Percentiles rank a stretch among this genome's conserved stretches.
Evolutionary conservation across 768 basidiomycete genomes (phyloP).

Genomic region (Amanita inopinata): DNA sequence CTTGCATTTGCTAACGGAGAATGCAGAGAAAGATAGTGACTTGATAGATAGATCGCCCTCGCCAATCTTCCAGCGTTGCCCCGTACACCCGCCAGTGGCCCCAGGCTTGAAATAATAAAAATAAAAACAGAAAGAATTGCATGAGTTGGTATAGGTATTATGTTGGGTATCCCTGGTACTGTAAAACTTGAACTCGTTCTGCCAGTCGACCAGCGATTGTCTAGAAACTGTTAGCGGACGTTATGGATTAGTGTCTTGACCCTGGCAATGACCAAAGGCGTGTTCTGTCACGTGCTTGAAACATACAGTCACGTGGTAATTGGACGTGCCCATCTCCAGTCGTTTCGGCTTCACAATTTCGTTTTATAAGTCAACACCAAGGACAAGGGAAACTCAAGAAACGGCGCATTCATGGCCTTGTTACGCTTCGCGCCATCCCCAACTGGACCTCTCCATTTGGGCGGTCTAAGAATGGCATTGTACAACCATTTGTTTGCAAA

Average conservation of each 20-base stretch:
- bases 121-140: neutral
- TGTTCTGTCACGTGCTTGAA: no score
- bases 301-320: no score
- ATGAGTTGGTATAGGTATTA: neutral
- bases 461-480: slow-evolving; percentile 87
- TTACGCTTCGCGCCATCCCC: slow-evolving; percentile 96
- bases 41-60: slow-evolving; percentile 19
- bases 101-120: neutral
- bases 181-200: no score
- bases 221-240: no score
- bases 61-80: slow-evolving; percentile 14
- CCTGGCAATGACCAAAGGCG: no score
- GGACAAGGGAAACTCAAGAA: no score
- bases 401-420: no score
- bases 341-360: no score
- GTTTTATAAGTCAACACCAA: no score
- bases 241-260: neutral
- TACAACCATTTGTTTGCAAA: slow-evolving; percentile 85
- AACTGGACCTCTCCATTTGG: slow-evolving; percentile 89
- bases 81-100: neutral
- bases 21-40: slow-evolving; percentile 7
- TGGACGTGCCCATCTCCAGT: no score
- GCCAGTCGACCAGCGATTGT: slow-evolving; percentile 3
- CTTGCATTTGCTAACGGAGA: no score
- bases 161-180: slow-evolving; percentile 5